Percentiles rank a stretch among this genome's conserved stretches.
phyloP scores from a whole-genome alignment of 139 green algal species.

The Chlorella sp. region DNA sequence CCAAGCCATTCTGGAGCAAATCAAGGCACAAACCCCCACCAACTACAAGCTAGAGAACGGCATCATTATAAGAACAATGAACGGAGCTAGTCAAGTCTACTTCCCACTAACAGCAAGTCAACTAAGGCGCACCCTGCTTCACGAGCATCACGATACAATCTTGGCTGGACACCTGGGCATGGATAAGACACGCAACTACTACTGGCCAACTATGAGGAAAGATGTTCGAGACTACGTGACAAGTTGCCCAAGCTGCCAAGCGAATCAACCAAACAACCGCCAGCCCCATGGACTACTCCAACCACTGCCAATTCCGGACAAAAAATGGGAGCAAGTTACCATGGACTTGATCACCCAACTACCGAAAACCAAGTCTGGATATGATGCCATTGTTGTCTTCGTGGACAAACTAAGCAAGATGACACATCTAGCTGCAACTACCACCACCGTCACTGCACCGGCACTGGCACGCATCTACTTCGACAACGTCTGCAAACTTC shows the following conservation, averaged over 20 bases:
- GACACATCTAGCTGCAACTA: neutral
- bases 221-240: too few species aligned
- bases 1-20: neutral
- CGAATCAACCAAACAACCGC: constrained; percentile 32
- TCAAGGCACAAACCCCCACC: neutral
- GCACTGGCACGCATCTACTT: constrained; percentile 26
- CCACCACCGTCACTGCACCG: neutral
- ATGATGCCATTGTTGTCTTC: constrained; percentile 55
- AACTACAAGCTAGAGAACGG: too few species aligned
- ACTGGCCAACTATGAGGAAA: constrained; percentile 34
- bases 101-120: neutral
- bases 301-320: constrained; percentile 17
- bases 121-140: neutral
- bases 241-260: constrained; percentile 50
- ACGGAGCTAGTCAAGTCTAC: neutral
- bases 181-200: neutral
- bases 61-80: neutral
- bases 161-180: neutral
- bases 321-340: constrained; percentile 31
- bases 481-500: constrained; percentile 28
- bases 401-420: constrained; percentile 34
- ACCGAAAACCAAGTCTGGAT: constrained; percentile 8
- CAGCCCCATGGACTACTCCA: constrained; percentile 12
- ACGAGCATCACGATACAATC: neutral
- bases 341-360: constrained; percentile 47